Evolutionary conservation across 331 rosid species (phyloP).

Genomic region (Quercus phellos): DNA sequence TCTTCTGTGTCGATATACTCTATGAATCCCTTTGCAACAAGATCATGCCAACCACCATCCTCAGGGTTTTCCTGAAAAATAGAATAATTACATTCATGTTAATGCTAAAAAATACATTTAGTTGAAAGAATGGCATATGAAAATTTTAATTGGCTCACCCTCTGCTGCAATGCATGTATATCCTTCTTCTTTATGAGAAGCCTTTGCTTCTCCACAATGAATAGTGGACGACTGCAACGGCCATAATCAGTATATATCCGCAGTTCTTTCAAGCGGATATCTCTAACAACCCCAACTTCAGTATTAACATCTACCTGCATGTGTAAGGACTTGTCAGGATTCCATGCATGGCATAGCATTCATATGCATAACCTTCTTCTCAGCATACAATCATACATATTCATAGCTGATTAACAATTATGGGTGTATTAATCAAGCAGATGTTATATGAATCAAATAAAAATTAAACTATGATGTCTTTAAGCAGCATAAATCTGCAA

Average conservation of each 20-base stretch:
- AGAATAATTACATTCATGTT: slow-evolving; percentile 1
- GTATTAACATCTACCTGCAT: slow-evolving; percentile 87
- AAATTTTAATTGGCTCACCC: slow-evolving; percentile 53
- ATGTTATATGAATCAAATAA: not conserved
- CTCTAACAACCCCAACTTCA: slow-evolving; percentile 98
- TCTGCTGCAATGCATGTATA: slow-evolving; percentile 80
- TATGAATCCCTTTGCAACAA: slow-evolving; percentile 85
- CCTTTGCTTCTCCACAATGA: slow-evolving; percentile 95
- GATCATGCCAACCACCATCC: slow-evolving; percentile 97
- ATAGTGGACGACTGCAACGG: slow-evolving; percentile 97
- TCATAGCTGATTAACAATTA: too few species aligned
- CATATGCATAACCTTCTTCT: not conserved
- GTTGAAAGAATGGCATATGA: not conserved
- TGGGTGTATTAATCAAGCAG: too few species aligned
- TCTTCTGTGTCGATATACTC: slow-evolving; percentile 98
- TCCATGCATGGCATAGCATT: not conserved
- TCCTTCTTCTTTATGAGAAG: slow-evolving; percentile 94
- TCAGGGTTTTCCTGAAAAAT: slow-evolving; percentile 78
- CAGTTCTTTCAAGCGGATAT: slow-evolving; percentile 85
- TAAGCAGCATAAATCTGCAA: not conserved
- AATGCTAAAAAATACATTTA: slow-evolving; percentile 2
- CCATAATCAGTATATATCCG: slow-evolving; percentile 98
- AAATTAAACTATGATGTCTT: not conserved
- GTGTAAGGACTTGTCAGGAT: slow-evolving; percentile 11
- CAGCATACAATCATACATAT: not conserved